Evolutionary conservation across 257 asterid genomes (phyloP).

Genomic region (Przewalskia tangutica): DNA sequence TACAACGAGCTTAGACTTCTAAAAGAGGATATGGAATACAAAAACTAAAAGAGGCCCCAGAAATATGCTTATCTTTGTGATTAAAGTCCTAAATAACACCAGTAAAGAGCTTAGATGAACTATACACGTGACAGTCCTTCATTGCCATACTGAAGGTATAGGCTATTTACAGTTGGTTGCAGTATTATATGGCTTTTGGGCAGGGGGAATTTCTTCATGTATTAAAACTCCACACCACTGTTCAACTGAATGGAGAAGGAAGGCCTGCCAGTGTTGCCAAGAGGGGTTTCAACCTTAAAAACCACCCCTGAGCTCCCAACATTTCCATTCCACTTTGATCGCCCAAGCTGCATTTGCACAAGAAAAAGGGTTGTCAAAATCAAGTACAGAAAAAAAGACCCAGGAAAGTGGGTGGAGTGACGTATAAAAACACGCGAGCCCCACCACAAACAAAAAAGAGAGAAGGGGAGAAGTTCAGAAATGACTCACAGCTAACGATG

Average conservation of each 20-base stretch:
- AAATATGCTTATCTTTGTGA: background rate
- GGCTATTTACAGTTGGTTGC: conserved; percentile 10
- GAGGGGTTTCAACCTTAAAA: conserved; percentile 76
- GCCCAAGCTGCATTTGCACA: conserved; percentile 55
- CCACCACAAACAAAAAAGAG: background rate
- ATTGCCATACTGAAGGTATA: background rate
- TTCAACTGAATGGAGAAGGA: conserved; percentile 77
- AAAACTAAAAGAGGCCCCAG: background rate
- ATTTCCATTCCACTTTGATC: conserved; percentile 96
- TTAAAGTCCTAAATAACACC: background rate
- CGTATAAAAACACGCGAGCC: background rate
- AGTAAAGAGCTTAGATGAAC: background rate
- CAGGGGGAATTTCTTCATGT: background rate
- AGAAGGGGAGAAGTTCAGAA: background rate
- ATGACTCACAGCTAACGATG: conserved; percentile 69
- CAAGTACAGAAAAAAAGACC: background rate
- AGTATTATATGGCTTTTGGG: background rate
- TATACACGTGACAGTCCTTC: background rate
- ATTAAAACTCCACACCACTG: conserved; percentile 73
- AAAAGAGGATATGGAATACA: background rate
- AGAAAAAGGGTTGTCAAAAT: background rate
- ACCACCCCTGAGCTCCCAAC: conserved; percentile 79
- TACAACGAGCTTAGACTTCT: background rate
- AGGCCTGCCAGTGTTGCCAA: conserved; percentile 55
- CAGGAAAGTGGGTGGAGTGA: background rate